Evolutionary conservation across 352 stramenopile species (phyloP).

Genomic region (Phytophthora fragariaefolia): DNA sequence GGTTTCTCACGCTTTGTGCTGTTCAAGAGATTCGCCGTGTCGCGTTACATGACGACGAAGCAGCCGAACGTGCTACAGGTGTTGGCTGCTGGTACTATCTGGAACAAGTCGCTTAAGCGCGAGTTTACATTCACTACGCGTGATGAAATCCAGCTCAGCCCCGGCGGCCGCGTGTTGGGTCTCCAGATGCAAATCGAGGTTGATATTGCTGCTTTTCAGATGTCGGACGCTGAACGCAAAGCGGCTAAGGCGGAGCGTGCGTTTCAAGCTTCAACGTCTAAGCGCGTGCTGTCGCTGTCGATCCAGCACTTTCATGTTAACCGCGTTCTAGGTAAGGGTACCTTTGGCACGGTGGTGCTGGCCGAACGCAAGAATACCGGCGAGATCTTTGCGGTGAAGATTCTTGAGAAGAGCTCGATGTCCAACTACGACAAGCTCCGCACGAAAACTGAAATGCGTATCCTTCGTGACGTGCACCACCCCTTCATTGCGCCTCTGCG

Average conservation of each 20-base stretch:
- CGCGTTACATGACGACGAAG: slow-evolving; percentile 80
- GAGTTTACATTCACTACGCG: slow-evolving; percentile 87
- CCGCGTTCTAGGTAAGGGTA: slow-evolving; percentile 94
- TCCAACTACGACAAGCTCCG: slow-evolving; percentile 93
- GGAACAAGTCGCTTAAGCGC: slow-evolving; percentile 79
- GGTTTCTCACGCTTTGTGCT: slow-evolving; percentile 76
- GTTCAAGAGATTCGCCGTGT: slow-evolving; percentile 76
- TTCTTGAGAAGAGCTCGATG: slow-evolving; percentile 92
- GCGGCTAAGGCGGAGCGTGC: slow-evolving; percentile 64
- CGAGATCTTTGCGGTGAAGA: slow-evolving; percentile 93
- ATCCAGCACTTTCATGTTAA: slow-evolving; percentile 96
- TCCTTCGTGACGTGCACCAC: slow-evolving; percentile 91
- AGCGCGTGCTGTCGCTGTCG: slow-evolving; percentile 84
- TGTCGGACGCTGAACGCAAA: slow-evolving; percentile 79
- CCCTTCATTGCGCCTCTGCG: slow-evolving; percentile 93
- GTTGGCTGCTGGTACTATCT: slow-evolving; percentile 75
- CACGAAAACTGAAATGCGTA: slow-evolving; percentile 93
- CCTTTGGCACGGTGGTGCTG: slow-evolving; percentile 94
- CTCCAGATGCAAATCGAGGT: slow-evolving; percentile 90
- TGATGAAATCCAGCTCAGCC: slow-evolving; percentile 80
- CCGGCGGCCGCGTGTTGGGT: slow-evolving; percentile 75
- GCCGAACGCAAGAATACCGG: slow-evolving; percentile 85
- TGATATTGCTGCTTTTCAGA: slow-evolving; percentile 79
- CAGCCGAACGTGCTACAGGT: slow-evolving; percentile 84
- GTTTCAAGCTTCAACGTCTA: slow-evolving; percentile 78